phyloP scores from a whole-genome alignment of 2,329 filamentous ascomycete species.

The Botryotinia globosa region DNA sequence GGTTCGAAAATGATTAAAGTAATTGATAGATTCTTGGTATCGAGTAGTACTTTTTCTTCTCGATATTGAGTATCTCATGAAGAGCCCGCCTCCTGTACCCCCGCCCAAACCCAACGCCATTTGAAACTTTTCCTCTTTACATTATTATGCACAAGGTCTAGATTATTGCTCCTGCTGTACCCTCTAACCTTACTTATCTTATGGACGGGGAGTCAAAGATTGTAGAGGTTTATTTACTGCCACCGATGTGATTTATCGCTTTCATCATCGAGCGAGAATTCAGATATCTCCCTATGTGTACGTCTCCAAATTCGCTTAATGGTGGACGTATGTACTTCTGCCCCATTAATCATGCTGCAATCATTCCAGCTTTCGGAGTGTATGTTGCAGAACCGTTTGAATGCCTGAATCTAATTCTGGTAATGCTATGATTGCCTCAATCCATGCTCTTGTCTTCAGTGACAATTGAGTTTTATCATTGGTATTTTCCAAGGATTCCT shows the following conservation, averaged over 20 bases:
- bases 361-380: constrained; percentile 32
- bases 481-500: constrained; percentile 46
- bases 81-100: neutral
- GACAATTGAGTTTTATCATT: constrained; percentile 47
- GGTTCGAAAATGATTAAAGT: neutral
- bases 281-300: neutral
- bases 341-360: neutral
- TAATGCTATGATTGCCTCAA: constrained; percentile 50
- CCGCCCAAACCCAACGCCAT: neutral
- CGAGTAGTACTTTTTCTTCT: neutral
- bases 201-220: neutral
- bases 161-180: neutral
- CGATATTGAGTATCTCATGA: neutral
- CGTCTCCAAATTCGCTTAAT: neutral
- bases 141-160: constrained; percentile 11
- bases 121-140: neutral
- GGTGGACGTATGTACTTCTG: neutral
- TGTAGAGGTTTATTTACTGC: neutral
- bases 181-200: neutral
- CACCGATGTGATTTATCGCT: neutral
- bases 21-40: constrained; percentile 3
- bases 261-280: neutral
- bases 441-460: constrained; percentile 53
- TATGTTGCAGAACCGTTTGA: constrained; percentile 54
- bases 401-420: constrained; percentile 56